These are phyloP conservation scores for Kandelia obovata DNA, from an alignment of 345 rosid species.

Conservation along the genomic window DNA sequence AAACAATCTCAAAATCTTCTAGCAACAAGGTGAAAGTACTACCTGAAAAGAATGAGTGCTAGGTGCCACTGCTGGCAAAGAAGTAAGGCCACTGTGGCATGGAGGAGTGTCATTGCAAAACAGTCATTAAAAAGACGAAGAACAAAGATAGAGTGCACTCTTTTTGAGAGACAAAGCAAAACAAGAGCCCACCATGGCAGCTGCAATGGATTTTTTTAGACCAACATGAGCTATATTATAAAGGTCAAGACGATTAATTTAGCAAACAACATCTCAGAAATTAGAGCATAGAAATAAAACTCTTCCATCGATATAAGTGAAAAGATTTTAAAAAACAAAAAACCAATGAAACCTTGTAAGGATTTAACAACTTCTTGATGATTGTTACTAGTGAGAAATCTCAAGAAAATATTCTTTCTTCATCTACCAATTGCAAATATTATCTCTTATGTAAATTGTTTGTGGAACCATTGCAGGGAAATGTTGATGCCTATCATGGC, in stretches of 20 bases:
- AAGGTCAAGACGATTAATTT: neutral
- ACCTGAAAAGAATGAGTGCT: constrained; percentile 87
- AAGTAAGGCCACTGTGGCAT: constrained; percentile 63
- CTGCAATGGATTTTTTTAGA: constrained; percentile 37
- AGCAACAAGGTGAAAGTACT: constrained; percentile 13
- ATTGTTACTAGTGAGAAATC: too few relatives aligned
- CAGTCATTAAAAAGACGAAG: constrained; percentile 95
- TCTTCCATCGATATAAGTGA: neutral
- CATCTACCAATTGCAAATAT: too few relatives aligned
- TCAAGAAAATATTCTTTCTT: too few relatives aligned
- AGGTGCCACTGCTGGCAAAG: constrained; percentile 69
- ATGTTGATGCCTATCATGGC: neutral
- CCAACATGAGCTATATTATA: neutral
- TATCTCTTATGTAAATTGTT: too few relatives aligned
- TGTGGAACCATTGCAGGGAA: too few relatives aligned
- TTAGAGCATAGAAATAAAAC: neutral
- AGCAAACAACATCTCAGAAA: neutral
- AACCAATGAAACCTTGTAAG: neutral
- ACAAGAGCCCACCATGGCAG: constrained; percentile 92
- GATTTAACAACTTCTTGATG: too few relatives aligned
- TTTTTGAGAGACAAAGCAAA: constrained; percentile 82
- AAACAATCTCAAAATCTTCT: constrained; percentile 9
- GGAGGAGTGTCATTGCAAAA: constrained; percentile 83
- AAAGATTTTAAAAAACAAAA: too few relatives aligned
- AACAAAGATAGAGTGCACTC: constrained; percentile 88